Conservation (phyloP, 2,329 filamentous ascomycete species). For the Botryotinia narcissicola region DNA sequence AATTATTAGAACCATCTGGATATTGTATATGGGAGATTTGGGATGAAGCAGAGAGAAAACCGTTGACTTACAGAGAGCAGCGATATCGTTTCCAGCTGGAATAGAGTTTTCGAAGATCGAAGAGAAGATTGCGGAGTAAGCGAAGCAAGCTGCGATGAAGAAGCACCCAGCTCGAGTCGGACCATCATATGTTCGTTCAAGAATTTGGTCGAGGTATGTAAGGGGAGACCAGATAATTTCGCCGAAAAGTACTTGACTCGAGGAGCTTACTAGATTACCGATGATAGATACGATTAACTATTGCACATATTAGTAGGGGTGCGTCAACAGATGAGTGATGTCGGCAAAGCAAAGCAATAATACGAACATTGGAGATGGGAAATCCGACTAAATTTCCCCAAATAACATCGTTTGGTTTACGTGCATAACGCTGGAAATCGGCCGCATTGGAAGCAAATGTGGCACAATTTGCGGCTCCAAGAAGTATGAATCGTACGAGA, state of each 20-base stretch:
- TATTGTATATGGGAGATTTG: background rate
- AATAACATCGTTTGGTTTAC: constrained; percentile 43
- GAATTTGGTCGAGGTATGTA: constrained; percentile 40
- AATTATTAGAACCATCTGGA: background rate
- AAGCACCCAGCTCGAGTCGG: constrained; percentile 42
- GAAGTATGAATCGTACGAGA: constrained; percentile 41
- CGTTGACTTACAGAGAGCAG: constrained; percentile 34
- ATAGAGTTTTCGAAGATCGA: constrained; percentile 46
- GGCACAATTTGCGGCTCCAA: constrained; percentile 40
- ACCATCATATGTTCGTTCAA: constrained; percentile 39
- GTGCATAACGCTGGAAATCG: constrained; percentile 46
- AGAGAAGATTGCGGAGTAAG: constrained; percentile 45
- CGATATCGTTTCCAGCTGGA: constrained; percentile 43
- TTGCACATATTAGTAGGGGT: background rate
- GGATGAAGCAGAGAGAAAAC: background rate
- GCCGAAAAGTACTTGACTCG: constrained; percentile 38
- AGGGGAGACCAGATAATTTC: constrained; percentile 42
- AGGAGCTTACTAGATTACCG: constrained; percentile 43
- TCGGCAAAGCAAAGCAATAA: background rate
- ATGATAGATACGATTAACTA: constrained; percentile 40
- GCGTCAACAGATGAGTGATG: background rate
- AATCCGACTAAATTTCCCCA: constrained; percentile 44
- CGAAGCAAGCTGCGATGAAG: constrained; percentile 44
- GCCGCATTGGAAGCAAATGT: constrained; percentile 44
- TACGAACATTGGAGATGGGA: constrained; percentile 39